A percentile compares a stretch with the other conserved stretches of the same genome.
phyloP scores from a whole-genome alignment of 1,284 basidiomycete species.

The Schizophyllum commune region DNA sequence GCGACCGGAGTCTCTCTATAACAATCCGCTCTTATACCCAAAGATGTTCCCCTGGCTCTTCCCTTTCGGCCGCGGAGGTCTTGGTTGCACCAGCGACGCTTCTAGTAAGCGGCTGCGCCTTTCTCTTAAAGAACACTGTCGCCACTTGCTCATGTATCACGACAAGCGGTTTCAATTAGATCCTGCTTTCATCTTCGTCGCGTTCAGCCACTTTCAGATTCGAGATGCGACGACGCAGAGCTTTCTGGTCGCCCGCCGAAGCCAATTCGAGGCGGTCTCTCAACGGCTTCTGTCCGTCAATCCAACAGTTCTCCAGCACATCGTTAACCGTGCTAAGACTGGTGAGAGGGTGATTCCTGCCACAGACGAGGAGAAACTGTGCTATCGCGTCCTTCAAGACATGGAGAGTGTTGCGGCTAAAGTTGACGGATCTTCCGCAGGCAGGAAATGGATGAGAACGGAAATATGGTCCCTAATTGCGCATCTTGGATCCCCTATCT shows the following conservation, averaged over 20 bases:
- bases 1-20: conserved; percentile 11
- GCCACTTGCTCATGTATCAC: conserved; percentile 20
- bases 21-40: conserved; percentile 12
- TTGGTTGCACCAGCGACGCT: conserved; percentile 11
- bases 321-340: neutral
- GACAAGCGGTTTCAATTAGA: conserved; percentile 25
- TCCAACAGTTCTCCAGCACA: neutral
- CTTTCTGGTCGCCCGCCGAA: conserved; percentile 16
- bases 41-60: conserved; percentile 31
- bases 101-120: neutral
- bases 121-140: conserved; percentile 5
- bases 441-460: conserved; percentile 19
- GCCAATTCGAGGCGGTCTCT: neutral
- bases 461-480: conserved; percentile 14
- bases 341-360: neutral
- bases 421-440: conserved; percentile 19
- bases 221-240: conserved; percentile 15
- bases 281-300: neutral
- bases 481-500: conserved; percentile 23
- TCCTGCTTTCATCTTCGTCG: conserved; percentile 18
- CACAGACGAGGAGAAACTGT: conserved; percentile 16
- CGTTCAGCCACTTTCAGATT: conserved; percentile 24
- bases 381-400: conserved; percentile 18
- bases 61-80: conserved; percentile 27
- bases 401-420: conserved; percentile 18